Evolutionary conservation across 228 moss, liverwort and hornwort species (phyloP).

Genomic region (Sphagnum magellanicum): DNA sequence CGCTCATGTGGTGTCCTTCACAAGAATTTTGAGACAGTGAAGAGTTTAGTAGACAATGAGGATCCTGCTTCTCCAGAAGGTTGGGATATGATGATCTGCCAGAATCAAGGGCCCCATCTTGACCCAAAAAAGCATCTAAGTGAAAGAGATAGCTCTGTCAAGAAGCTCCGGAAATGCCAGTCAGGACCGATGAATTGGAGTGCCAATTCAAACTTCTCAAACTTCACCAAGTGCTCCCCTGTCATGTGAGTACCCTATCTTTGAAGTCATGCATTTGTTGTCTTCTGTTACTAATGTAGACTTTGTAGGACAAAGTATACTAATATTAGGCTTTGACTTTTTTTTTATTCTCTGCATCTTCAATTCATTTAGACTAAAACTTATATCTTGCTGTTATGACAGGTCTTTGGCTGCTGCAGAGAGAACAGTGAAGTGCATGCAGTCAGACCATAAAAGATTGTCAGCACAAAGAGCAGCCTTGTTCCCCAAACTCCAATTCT

Average conservation of each 20-base stretch:
- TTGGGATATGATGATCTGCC: not conserved
- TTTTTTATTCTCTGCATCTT: no score
- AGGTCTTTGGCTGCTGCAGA: no score
- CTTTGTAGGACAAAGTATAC: no score
- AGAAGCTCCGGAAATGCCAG: slow-evolving; percentile 42
- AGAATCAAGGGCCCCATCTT: not conserved
- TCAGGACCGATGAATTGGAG: slow-evolving; percentile 25
- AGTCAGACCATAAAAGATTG: slow-evolving; percentile 21
- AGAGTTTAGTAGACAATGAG: slow-evolving; percentile 10
- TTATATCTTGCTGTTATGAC: no score
- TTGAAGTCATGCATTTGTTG: no score
- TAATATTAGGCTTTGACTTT: no score
- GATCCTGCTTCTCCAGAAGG: not conserved
- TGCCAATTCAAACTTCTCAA: no score
- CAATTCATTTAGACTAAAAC: no score
- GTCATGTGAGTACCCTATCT: no score
- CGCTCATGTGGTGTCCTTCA: slow-evolving; percentile 55
- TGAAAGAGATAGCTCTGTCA: slow-evolving; percentile 19
- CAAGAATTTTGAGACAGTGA: slow-evolving; percentile 18
- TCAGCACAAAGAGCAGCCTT: slow-evolving; percentile 40
- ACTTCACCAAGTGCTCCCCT: no score
- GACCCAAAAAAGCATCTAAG: slow-evolving; percentile 8
- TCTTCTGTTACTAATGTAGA: no score
- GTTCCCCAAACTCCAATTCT: slow-evolving; percentile 29
- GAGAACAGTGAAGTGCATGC: slow-evolving; percentile 1